Conservation (phyloP, 352 stramenopile genomes). For the Phytophthora citricola region DNA sequence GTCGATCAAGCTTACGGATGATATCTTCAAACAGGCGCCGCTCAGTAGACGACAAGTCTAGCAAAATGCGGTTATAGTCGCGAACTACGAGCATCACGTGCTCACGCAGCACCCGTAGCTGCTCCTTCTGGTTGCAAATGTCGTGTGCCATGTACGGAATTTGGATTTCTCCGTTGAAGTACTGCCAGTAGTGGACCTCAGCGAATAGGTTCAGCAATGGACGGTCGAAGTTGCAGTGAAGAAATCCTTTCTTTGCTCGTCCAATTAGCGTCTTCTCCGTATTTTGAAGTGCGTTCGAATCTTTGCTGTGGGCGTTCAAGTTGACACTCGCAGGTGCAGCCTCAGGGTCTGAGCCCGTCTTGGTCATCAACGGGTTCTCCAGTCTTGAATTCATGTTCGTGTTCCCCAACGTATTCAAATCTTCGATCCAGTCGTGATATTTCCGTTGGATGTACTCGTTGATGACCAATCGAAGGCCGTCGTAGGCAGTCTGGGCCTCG, state of each 20-base stretch:
- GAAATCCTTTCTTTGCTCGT: conserved; percentile 81
- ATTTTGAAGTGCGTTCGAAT: conserved; percentile 75
- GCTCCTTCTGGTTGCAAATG: conserved; percentile 95
- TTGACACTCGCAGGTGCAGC: conserved; percentile 32
- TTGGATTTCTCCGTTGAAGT: conserved; percentile 92
- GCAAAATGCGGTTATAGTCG: conserved; percentile 95
- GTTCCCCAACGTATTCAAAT: conserved; percentile 81
- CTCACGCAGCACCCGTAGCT: conserved; percentile 91
- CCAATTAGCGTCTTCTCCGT: conserved; percentile 85
- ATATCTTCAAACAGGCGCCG: conserved; percentile 94
- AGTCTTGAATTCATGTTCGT: conserved; percentile 82
- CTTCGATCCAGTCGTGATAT: conserved; percentile 92
- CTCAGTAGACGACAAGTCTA: conserved; percentile 92
- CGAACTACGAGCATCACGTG: conserved; percentile 95
- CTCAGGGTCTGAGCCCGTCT: conserved; percentile 47
- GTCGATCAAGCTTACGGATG: conserved; percentile 93
- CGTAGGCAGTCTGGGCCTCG: conserved; percentile 77
- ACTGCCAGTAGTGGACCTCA: conserved; percentile 93
- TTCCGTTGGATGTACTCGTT: conserved; percentile 92
- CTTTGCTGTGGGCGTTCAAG: conserved; percentile 45
- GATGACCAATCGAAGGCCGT: conserved; percentile 81
- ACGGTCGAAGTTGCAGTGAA: conserved; percentile 96
- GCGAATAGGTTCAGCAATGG: conserved; percentile 93
- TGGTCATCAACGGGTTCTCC: conserved; percentile 90
- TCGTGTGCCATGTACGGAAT: conserved; percentile 96